A percentile compares a stretch with the other conserved stretches of the same genome.
phyloP scores from a whole-genome alignment of 108 stramenopile species.

The Cylindrotheca closterium region DNA sequence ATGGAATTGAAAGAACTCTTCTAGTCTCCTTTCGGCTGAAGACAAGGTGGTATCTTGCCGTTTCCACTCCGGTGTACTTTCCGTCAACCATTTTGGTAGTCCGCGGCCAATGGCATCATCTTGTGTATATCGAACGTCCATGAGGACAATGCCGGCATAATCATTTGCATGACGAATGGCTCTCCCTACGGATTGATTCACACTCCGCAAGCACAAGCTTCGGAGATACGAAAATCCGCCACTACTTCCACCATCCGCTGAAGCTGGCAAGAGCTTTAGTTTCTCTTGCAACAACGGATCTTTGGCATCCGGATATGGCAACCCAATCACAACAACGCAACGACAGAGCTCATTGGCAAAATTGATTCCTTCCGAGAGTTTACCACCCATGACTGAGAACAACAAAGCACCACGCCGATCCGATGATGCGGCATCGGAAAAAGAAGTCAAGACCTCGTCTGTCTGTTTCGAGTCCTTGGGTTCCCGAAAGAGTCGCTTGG shows the following conservation, averaged over 20 bases:
- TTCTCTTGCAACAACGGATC: constrained; percentile 96
- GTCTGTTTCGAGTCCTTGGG: constrained; percentile 76
- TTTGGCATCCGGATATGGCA: constrained; percentile 96
- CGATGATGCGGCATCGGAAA: constrained; percentile 50
- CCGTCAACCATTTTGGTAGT: constrained; percentile 80
- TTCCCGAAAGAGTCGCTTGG: constrained; percentile 73
- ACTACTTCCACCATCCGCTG: neutral
- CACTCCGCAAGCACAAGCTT: constrained; percentile 94
- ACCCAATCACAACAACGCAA: constrained; percentile 93
- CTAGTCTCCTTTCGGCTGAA: constrained; percentile 3
- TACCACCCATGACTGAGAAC: constrained; percentile 95
- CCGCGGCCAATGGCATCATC: constrained; percentile 56
- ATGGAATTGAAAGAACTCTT: constrained; percentile 8
- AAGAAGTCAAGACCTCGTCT: constrained; percentile 69
- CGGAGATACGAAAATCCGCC: constrained; percentile 69
- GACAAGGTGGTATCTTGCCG: constrained; percentile 5
- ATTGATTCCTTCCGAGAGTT: constrained; percentile 99
- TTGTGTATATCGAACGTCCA: constrained; percentile 84
- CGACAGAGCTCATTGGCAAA: constrained; percentile 97
- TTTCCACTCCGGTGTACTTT: constrained; percentile 30
- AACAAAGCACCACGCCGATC: constrained; percentile 74
- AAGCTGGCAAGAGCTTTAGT: constrained; percentile 59
- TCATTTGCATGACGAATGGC: constrained; percentile 96
- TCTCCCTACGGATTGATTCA: constrained; percentile 98
- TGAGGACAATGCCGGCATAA: constrained; percentile 88